These are phyloP conservation scores for Neopestalotiopsis sp. DNA, from an alignment of 2,329 filamentous ascomycete genomes.

Conservation along the genomic window DNA sequence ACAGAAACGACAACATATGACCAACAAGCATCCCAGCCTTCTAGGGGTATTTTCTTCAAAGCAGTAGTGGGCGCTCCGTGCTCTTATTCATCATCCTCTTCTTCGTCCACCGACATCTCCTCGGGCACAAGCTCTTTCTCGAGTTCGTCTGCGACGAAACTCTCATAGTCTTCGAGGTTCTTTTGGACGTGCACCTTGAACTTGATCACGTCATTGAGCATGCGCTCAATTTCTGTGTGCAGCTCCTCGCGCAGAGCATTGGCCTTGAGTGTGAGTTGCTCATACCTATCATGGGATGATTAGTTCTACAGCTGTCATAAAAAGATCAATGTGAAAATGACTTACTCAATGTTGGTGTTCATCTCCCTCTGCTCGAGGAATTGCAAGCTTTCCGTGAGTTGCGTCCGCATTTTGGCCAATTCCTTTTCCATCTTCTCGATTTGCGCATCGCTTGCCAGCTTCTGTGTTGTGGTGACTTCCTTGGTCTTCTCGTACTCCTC, in stretches of 20 bases:
- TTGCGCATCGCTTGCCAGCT: slow-evolving; percentile 86
- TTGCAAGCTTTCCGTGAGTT: slow-evolving; percentile 84
- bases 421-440: slow-evolving; percentile 99
- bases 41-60: not conserved
- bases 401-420: slow-evolving; percentile 87
- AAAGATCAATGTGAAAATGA: slow-evolving; percentile 25
- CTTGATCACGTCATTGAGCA: slow-evolving; percentile 96
- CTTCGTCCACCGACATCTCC: slow-evolving; percentile 38
- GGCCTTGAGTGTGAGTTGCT: slow-evolving; percentile 85
- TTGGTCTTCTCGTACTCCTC: slow-evolving; percentile 95
- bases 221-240: slow-evolving; percentile 95
- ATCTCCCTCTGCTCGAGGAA: slow-evolving; percentile 94
- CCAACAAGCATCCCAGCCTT: not conserved
- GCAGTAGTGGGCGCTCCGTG: not conserved
- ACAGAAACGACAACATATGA: not conserved
- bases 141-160: slow-evolving; percentile 92
- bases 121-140: slow-evolving; percentile 79
- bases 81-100: slow-evolving; percentile 14
- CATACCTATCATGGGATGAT: slow-evolving; percentile 64
- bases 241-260: slow-evolving; percentile 90
- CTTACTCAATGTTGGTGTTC: slow-evolving; percentile 93
- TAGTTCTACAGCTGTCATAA: slow-evolving; percentile 12
- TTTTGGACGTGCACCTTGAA: slow-evolving; percentile 98
- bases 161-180: slow-evolving; percentile 90
- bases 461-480: slow-evolving; percentile 84